phyloP scores from a whole-genome alignment of 78 protist species.

The Planoprotostelium fungivorum region DNA sequence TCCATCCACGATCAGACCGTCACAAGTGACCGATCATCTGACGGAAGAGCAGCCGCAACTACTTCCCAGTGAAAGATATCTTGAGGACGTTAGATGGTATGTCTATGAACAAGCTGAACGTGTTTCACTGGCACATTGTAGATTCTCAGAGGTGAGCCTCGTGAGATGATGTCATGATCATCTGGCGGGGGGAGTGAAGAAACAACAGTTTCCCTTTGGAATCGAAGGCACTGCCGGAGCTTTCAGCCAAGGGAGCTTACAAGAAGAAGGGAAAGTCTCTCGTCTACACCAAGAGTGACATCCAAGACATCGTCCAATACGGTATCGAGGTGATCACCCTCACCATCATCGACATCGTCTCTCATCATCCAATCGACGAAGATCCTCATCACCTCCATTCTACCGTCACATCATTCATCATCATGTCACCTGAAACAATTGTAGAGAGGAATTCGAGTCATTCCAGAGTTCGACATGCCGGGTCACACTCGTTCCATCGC shows the following conservation, averaged over 20 bases:
- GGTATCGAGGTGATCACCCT: neutral
- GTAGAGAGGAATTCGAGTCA: slow-evolving; percentile 14
- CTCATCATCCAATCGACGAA: too few species aligned
- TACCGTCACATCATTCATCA: too few species aligned
- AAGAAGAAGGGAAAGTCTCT: neutral
- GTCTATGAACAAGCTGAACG: slow-evolving; percentile 16
- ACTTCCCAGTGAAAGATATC: slow-evolving; percentile 17
- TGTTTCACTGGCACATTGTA: slow-evolving; percentile 36
- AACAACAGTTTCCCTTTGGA: neutral
- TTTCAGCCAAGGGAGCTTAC: neutral
- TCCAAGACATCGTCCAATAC: neutral
- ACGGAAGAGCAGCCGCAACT: slow-evolving; percentile 34
- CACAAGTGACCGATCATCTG: slow-evolving; percentile 15
- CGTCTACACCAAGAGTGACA: neutral
- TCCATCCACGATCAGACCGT: neutral
- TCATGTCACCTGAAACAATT: too few species aligned
- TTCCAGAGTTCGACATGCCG: slow-evolving; percentile 56
- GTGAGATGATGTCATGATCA: too few species aligned
- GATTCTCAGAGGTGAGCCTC: slow-evolving; percentile 13
- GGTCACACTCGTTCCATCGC: slow-evolving; percentile 14
- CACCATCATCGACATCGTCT: too few species aligned
- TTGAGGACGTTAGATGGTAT: slow-evolving; percentile 5
- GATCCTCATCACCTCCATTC: too few species aligned
- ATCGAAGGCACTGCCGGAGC: neutral
- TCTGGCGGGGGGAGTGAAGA: too few species aligned